Evolutionary conservation across 1,284 basidiomycete species (phyloP).

Genomic region (Clitocybe nebularis): DNA sequence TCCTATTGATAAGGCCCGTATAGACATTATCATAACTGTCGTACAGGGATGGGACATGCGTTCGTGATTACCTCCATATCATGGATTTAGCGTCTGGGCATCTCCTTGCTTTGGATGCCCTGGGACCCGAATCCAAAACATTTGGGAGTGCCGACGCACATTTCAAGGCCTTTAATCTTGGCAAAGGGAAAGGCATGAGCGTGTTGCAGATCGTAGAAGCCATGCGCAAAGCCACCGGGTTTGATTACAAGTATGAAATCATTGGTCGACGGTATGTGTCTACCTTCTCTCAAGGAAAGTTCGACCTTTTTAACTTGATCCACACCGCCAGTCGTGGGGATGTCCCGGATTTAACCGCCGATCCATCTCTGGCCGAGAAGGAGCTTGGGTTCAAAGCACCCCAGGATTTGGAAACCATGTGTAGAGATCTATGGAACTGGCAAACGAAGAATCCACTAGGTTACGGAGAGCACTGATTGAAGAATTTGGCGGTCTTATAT

Average conservation of each 20-base stretch:
- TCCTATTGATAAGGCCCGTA: background rate
- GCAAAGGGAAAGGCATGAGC: conserved; percentile 89
- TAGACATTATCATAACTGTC: conserved; percentile 11
- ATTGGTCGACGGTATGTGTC: conserved; percentile 78
- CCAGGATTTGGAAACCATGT: conserved; percentile 84
- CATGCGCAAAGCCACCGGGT: conserved; percentile 90
- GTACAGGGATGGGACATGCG: conserved; percentile 87
- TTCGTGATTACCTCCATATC: conserved; percentile 97
- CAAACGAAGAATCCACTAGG: conserved; percentile 82
- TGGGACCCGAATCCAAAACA: conserved; percentile 60
- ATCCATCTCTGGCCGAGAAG: conserved; percentile 87
- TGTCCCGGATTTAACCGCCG: conserved; percentile 95
- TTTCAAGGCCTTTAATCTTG: conserved; percentile 96
- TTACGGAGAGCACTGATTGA: conserved; percentile 35
- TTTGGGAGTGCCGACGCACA: conserved; percentile 52
- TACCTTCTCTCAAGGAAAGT: background rate
- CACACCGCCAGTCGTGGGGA: conserved; percentile 71
- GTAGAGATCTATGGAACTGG: conserved; percentile 92
- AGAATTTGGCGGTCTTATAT: too few species aligned
- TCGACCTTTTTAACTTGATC: background rate
- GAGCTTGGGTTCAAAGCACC: conserved; percentile 94
- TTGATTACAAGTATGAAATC: conserved; percentile 86
- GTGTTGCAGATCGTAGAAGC: conserved; percentile 95
- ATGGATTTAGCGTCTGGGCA: conserved; percentile 95
- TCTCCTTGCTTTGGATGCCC: conserved; percentile 86